Evolutionary conservation across 2,329 filamentous ascomycete genomes (phyloP), one percentile per base, ranked within the genome.

Genomic region (Westerdykella sp.): DNA sequence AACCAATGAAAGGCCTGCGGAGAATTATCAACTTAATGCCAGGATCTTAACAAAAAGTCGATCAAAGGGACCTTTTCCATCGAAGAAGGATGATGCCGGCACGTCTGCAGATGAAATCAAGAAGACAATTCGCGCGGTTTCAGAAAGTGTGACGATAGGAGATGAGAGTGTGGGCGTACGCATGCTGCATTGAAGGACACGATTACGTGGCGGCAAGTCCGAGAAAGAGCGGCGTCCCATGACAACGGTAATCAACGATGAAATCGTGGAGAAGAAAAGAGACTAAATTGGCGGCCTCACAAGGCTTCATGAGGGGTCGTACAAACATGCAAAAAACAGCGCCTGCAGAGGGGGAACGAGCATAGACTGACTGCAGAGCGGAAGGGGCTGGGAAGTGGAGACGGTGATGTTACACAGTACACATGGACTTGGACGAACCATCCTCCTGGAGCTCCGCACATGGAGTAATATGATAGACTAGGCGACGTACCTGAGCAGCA

Each of bases 401-500:
- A 35, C n/a, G 9, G 13, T 14, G 9, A 35, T 35, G 32, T 14
- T 35, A 18, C 32, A 35, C 32, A 35, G 3, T 35, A 18, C 32
- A 35, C 32, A 35, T 13, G 32, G 5, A 18, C n/a, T 14, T 15
- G 9, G 32, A 18, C 32, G n/a, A 14, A 35, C 32, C 32, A 35
- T 14, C 9, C 32, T 13, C 6, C 32, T 18, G n/a, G 32, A 32
- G n/a, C 32, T 14, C 9, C 9, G 4, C 25, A 3, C 25, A 28
- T 28, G 25, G 25, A 28, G 11, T 28, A 7, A 21, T 3, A 21
- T 3, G 6, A 3, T 21, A 21, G 18, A 21, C 25, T 28, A 35
- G 35, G 18, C 18, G 66, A 84, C 81, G 35, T 68, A 84, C 82
- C 76, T 87, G 84, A 32, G 83, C 83, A 44, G 77, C 77, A 55